Evolutionary conservation across 2,329 filamentous ascomycete species (phyloP).

Genomic region (Huntiella decipiens): DNA sequence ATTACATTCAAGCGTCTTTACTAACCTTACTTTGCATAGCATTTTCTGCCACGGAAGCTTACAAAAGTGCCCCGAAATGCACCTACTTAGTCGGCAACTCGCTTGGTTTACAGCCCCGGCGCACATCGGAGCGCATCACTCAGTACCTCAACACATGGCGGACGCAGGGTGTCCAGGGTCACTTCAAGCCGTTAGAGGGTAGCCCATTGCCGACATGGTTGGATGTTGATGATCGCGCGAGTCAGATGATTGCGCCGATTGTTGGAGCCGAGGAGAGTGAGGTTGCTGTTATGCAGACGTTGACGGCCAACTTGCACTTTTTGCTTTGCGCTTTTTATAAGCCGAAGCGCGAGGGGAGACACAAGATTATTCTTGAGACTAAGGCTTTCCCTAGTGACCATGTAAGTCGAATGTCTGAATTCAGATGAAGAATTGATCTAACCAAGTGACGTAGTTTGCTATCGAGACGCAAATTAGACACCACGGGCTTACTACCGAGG

Average conservation of each 20-base stretch:
- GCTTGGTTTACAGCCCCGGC: slow-evolving; percentile 59
- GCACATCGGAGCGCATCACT: slow-evolving; percentile 37
- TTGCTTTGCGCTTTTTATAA: slow-evolving; percentile 67
- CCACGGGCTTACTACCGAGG: slow-evolving; percentile 43
- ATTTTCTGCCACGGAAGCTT: slow-evolving; percentile 1
- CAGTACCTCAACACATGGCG: slow-evolving; percentile 62
- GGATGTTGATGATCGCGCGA: slow-evolving; percentile 49
- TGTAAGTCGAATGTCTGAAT: slow-evolving; percentile 23
- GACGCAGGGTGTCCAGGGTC: slow-evolving; percentile 59
- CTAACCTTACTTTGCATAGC: slow-evolving; percentile 1
- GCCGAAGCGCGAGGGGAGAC: slow-evolving; percentile 34
- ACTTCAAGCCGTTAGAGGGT: slow-evolving; percentile 51
- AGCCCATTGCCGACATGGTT: slow-evolving; percentile 52
- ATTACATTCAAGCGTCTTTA: neutral
- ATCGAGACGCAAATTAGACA: slow-evolving; percentile 57
- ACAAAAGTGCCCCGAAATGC: slow-evolving; percentile 13
- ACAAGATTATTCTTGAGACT: slow-evolving; percentile 64
- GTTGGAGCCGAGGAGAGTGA: slow-evolving; percentile 52
- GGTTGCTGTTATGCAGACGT: slow-evolving; percentile 65
- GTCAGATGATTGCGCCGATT: slow-evolving; percentile 45
- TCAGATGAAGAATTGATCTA: neutral
- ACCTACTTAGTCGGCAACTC: slow-evolving; percentile 87
- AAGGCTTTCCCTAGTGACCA: slow-evolving; percentile 77
- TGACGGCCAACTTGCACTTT: slow-evolving; percentile 61
- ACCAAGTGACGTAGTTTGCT: slow-evolving; percentile 37